Base-by-base conservation (phyloP, 2,329 filamentous ascomycete genomes). In the Monosporascus sp. region DNA sequence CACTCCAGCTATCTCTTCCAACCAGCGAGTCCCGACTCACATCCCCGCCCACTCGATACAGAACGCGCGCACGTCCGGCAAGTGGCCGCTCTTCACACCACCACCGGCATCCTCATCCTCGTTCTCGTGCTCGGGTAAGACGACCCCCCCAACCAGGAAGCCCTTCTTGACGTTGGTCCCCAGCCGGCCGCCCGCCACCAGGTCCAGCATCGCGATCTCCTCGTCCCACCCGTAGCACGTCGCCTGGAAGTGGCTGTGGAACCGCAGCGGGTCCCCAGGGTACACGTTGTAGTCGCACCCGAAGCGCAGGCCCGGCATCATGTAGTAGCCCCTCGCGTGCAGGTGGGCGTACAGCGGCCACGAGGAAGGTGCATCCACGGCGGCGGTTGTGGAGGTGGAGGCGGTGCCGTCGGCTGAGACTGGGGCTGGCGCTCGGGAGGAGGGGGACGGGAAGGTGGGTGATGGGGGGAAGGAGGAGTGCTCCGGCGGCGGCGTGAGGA, bases 131-230 rank as follows among this genome's bases (percentile, higher is more conserved):
- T 65, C 68, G 17, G 62, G 60, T 47, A 70, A 65, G 51, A 80
- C 74, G 62, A 81, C 77, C 0, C 90, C 91, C 7, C 92, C 93
- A 53, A 99, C 80, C 51, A 99, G 74, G 64, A 91, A 97, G 0
- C 90, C 89, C 72, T 99, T 99, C 78, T 99, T 99, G 20, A 97
- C 94, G 49, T 90, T 90, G 2, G 94, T 97, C 0, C 92, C 94
- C 58, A 99, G 71, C 61, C 94, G 80, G 5, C 94, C 94, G 7
- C 91, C 91, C 20, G 86, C 88, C 17, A 97, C 87, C 15, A 99
- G 75, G 60, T 96, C 89, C 60, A 97, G 79, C 64, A 97, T 76
- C 38, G 88, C 81, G 53, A 99, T 87, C 61, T 91, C 84, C 63
- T 96, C 84, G 56, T 97, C 85, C 91, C 91, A 97, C n/a, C 78